Base-by-base conservation (phyloP, 2,329 filamentous ascomycete genomes). In the Fusarium robinianum region DNA sequence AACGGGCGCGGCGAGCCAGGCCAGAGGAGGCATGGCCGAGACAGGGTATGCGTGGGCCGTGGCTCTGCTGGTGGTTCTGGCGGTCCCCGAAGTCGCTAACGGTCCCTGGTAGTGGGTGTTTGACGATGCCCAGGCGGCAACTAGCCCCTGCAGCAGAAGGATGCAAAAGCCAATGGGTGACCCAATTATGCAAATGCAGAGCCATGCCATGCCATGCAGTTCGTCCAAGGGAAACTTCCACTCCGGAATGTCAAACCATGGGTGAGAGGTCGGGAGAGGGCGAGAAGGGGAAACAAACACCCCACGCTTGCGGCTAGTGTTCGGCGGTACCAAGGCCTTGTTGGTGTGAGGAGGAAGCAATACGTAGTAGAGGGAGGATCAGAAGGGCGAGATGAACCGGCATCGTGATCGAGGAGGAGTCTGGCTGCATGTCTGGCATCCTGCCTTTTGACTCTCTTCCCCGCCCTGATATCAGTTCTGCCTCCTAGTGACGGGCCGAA, bases 101-200 rank as follows among this genome's bases (percentile, higher is more conserved):
- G 45, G 32, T 52, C 42, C 48, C 48, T 53, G 41, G 41, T 47
- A 34, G 34, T 38, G 38, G 43, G 27, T 43, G 45, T 39, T 44
- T 37, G 36, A 30, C 46, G 23, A 40, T 34, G 36, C 41, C 47
- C 54, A 50, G 58, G 55, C 53, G 53, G 56, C 46, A 46, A 60
- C 52, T 60, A 55, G 49, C 56, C 56, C 58, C 52, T 46, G 50
- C 44, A 52, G 40, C 49, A 53, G 54, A 42, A 57, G 46, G 35
- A 29, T 44, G 31, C 16, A 40, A 30, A 38, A n/a, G n/a, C n/a
- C n/a, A n/a, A n/a, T n/a, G n/a, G n/a, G n/a, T n/a, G n/a, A n/a
- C n/a, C 8, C 22, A 8, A 24, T 24, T n/a, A n/a, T 8, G 8
- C 22, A 24, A 24, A 24, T 8, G 8, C 22, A 24, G n/a, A 24